These are phyloP conservation scores for Aspergillus clavatus DNA, from an alignment of 2,329 filamentous ascomycete species.

Conservation along the genomic window DNA sequence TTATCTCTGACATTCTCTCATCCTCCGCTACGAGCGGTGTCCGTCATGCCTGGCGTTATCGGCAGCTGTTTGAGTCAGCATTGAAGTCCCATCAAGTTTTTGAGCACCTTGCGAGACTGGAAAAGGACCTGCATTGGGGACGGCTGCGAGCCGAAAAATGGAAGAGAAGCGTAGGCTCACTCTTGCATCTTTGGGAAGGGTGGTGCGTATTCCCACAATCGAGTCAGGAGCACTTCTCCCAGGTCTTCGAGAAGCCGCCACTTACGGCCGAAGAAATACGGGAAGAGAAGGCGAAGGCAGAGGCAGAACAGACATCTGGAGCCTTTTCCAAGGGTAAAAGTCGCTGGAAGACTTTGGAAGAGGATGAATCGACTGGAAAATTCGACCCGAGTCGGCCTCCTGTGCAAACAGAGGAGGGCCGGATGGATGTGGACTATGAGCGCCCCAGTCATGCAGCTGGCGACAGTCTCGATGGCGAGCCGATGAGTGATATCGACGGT, in stretches of 20 bases:
- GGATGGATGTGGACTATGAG: constrained; percentile 32
- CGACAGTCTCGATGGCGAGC: constrained; percentile 37
- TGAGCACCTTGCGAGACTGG: constrained; percentile 67
- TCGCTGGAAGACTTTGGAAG: constrained; percentile 45
- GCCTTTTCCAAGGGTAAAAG: constrained; percentile 40
- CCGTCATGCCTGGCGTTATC: constrained; percentile 80
- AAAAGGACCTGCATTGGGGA: constrained; percentile 71
- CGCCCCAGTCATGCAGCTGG: constrained; percentile 39
- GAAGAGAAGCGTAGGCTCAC: constrained; percentile 67
- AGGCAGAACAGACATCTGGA: constrained; percentile 35
- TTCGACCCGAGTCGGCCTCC: constrained; percentile 25
- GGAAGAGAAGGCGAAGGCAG: constrained; percentile 41
- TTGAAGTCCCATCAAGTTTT: constrained; percentile 67
- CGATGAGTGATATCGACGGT: constrained; percentile 43
- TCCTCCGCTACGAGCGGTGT: constrained; percentile 71
- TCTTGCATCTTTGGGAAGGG: constrained; percentile 65
- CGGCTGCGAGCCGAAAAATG: constrained; percentile 77
- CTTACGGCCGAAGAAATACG: constrained; percentile 44
- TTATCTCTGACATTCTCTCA: constrained; percentile 74
- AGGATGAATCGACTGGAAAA: constrained; percentile 32
- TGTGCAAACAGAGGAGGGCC: constrained; percentile 21
- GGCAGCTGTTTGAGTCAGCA: constrained; percentile 70
- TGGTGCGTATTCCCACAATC: constrained; percentile 66
- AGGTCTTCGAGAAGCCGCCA: constrained; percentile 67
- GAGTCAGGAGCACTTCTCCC: constrained; percentile 65